Evolutionary conservation across 306 rosid species (phyloP), one percentile per base, ranked within the genome.

Genomic region (Arachis stenosperma): DNA sequence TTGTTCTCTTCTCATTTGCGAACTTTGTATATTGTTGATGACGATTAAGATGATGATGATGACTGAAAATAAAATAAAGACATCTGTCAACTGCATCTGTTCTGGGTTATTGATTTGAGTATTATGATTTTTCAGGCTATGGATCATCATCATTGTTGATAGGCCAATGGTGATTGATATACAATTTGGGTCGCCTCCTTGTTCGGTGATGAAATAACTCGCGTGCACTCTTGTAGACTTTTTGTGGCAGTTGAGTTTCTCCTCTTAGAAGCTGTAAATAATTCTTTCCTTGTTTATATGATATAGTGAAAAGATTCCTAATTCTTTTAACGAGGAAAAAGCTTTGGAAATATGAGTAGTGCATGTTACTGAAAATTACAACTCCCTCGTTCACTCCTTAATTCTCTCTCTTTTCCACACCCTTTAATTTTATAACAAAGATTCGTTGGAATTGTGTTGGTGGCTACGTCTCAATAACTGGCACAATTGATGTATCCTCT

Each of bases 221-320:
- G 51, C 84, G 84, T 83, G 86, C 90, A 81, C 81, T 85, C 92
- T 88, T 88, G 82, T 93, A 82, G 97, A 82, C 83, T 56, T 88
- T 78, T 75, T 82, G 85, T 90, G 85, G 90, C 97, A 94, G 98
- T 89, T 94, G 99, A 94, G 99, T 94, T 85, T 88, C 95, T 91
- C 82, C 91, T 82, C 98, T 89, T 86, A 81, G 91, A 90, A 86
- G 89, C 95, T 91, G 96, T 89, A 91, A 88, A 90, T 86, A 72
- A 54, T 77, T 82, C 36, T 83, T 81, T 84, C 51, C 68, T 56
- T 81, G 79, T 86, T 71, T 62, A 80, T 76, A 73, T 82, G 64
- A 75, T 77, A 70, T 80, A 74, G 75, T 76, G 82, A 83, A 80
- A 80, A 69, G 61, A 70, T 58, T 50, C 71, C 46, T 69, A 54